Base-by-base conservation (phyloP, 2,329 filamentous ascomycete genomes). In the Sporothrix sp. region DNA sequence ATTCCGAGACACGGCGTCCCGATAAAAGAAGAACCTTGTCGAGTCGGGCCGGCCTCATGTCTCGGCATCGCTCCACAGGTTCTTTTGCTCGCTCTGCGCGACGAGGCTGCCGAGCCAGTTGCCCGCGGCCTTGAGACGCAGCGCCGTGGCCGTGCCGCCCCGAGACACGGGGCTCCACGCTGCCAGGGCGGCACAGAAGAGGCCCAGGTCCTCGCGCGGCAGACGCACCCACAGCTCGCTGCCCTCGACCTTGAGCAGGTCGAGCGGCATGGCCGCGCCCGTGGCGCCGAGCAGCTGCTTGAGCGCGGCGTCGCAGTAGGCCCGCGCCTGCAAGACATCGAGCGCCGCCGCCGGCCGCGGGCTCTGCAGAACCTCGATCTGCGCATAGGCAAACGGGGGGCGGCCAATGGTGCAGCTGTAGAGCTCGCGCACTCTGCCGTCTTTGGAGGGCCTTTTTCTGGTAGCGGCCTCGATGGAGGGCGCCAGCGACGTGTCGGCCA, bases 231-330 rank as follows among this genome's bases (percentile, higher is more conserved):
- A 87, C 50, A 76, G 76, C 43, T 79, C 70, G 6, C 61, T 76
- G 1, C 68, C 71, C 3, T 77, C 66, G 0, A 82, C 68, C 58
- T 81, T 79, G 30, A 91, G 72, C 18, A 90, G 78, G 60, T 91
- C 87, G 51, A 89, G 62, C 1, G 81, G 68, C 3, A 90, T 81
- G 10, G 78, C 79, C 2, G 73, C 67, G 10, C 87, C 87, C 0
- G 78, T 81, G 16, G 79, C 66, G 18, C 87, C 87, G 1, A 91
- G 75, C 59, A 86, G 89, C 54, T 84, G 77, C 1, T 70, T 71
- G 7, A 91, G 68, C 0, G 85, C 81, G 1, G 74, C 65, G 2
- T 75, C 78, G 57, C 85, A 76, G 60, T 85, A 81, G 0, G 79
- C 70, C 30, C 78, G 78, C 16, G 76, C 71, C 33, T 81, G 81